Conservation (phyloP, 2,329 filamentous ascomycete species). For the Epichloe typhina region DNA sequence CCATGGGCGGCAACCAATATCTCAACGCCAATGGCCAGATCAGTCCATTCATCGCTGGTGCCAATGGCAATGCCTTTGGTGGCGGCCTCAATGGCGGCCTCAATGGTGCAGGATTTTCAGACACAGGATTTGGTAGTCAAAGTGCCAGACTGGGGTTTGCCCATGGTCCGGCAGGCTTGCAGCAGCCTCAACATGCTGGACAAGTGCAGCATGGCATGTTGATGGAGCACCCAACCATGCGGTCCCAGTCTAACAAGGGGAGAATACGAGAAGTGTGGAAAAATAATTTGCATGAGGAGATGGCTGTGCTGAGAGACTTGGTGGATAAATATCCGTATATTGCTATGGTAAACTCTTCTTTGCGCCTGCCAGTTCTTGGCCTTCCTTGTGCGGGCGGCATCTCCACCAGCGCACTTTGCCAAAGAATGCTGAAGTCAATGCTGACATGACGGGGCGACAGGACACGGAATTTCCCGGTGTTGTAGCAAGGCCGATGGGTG, state of each 20-base stretch:
- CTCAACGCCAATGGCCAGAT: constrained; percentile 54
- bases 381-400: no score
- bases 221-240: constrained; percentile 29
- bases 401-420: not conserved
- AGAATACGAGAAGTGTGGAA: constrained; percentile 96
- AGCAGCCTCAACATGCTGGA: constrained; percentile 43
- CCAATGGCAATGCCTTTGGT: constrained; percentile 42
- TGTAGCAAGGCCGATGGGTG: constrained; percentile 86
- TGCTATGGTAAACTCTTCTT: constrained; percentile 63
- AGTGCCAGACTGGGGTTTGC: constrained; percentile 80
- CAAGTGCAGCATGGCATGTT: constrained; percentile 27
- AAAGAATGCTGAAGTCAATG: not conserved
- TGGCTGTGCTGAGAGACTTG: constrained; percentile 68
- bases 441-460: constrained; percentile 31
- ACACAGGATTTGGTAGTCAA: constrained; percentile 70
- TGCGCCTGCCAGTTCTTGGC: not conserved
- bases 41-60: constrained; percentile 51
- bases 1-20: constrained; percentile 57
- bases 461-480: constrained; percentile 98
- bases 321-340: constrained; percentile 91
- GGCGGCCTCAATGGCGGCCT: constrained; percentile 43
- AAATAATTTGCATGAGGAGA: constrained; percentile 81
- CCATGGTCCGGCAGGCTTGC: constrained; percentile 46
- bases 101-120: constrained; percentile 44
- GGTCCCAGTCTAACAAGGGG: constrained; percentile 51